Evolutionary conservation across 202 grass and related monocot genomes (phyloP), one percentile per base, ranked within the genome.

Genomic region (Brachypodium distachyon): DNA sequence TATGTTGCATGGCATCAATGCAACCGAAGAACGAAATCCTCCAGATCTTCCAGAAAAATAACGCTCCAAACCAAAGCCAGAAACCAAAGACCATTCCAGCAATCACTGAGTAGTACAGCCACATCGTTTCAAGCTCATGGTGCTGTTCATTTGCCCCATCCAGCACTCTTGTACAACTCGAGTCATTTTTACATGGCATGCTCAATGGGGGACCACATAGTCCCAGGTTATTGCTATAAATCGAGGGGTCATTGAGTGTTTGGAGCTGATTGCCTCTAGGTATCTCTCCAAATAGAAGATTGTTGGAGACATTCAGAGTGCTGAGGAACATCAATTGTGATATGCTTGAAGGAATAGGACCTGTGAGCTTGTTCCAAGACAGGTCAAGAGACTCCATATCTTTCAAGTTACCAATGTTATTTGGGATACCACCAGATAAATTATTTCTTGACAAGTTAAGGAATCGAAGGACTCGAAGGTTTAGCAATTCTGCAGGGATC

Each of bases 371-470:
- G 40, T 89, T 93, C 22, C 51, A 46, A 47, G 83, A 89, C 9
- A 87, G 79, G 49, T 92, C 83, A 1, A 86, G 65, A 0, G 41
- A 74, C 13, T 87, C 80, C 17, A 93, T 12, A 0, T 7, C 8
- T 63, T 23, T 27, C 16, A 93, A 9, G 18, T 81, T 49, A 3
- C 80, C 83, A 66, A 89, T 81, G 1, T 22, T 26, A 18, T 64
- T 39, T 0, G 76, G 83, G 44, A 89, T 81, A n/a, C 1, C 3
- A 41, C 58, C 64, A 11, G 22, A 61, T n/a, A 86, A 36, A 70
- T 74, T 26, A 64, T 92, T 89, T 48, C 83, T 62, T 1, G 83
- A 86, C 7, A 86, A 21, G 21, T 89, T 93, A 4, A 89, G 26
- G 2, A 41, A 72, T 4, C 6, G 29, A 0, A 84, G 22, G 2